Evolutionary conservation across 2,329 filamentous ascomycete genomes (phyloP).

Genomic region (Fusarium sp.): DNA sequence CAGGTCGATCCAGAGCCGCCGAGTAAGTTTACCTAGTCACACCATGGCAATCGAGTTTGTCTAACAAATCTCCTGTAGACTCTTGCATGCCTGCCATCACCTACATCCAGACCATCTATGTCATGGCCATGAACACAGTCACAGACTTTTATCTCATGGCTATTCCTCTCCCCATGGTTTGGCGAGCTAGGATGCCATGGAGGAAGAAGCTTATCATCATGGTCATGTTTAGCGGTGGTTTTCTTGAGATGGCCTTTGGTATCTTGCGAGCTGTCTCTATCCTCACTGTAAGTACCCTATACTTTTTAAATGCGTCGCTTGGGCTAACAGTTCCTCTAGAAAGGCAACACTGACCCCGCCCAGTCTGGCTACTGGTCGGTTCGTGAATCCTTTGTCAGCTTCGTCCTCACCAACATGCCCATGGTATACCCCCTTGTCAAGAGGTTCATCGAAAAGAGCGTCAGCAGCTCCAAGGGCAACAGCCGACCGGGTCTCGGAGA

Average conservation of each 20-base stretch:
- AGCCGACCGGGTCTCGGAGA: slow-evolving; percentile 6
- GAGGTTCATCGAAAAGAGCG: slow-evolving; percentile 7
- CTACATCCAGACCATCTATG: slow-evolving; percentile 15
- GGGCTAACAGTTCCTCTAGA: neutral
- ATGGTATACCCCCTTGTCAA: slow-evolving; percentile 23
- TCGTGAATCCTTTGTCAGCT: slow-evolving; percentile 22
- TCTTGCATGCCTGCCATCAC: slow-evolving; percentile 15
- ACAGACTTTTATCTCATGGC: slow-evolving; percentile 18
- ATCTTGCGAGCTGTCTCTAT: slow-evolving; percentile 7
- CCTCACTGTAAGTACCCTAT: neutral
- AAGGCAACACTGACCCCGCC: slow-evolving; percentile 21
- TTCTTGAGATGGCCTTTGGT: slow-evolving; percentile 11
- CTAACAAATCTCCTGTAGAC: neutral
- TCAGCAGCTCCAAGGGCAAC: slow-evolving; percentile 8
- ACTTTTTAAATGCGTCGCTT: too few relatives aligned
- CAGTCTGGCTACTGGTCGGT: slow-evolving; percentile 25
- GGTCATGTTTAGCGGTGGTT: slow-evolving; percentile 12
- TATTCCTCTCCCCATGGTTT: slow-evolving; percentile 13
- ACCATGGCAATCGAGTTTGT: neutral
- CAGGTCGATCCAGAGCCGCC: slow-evolving; percentile 15
- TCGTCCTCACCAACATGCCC: slow-evolving; percentile 22
- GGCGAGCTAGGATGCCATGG: slow-evolving; percentile 12
- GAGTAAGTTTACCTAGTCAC: neutral
- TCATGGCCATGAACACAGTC: slow-evolving; percentile 13
- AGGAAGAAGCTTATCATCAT: slow-evolving; percentile 13